A percentile compares a stretch with the other conserved stretches of the same genome.
phyloP scores from a whole-genome alignment of 495 filamentous ascomycete genomes.

The Aspergillus coremiiformis region DNA sequence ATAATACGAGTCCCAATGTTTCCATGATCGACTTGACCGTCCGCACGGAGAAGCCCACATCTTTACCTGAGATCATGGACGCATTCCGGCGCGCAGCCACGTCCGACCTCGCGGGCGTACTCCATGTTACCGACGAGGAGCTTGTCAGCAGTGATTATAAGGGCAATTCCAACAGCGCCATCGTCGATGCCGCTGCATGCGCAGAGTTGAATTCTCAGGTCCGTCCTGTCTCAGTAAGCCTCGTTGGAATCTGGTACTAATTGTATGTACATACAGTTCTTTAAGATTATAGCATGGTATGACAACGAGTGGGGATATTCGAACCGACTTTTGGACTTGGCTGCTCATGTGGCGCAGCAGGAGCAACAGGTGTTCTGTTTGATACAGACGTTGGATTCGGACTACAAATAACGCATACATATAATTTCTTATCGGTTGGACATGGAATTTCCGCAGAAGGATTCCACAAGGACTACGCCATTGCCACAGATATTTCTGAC shows the following conservation, averaged over 20 bases:
- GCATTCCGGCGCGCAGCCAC: slow-evolving; percentile 27
- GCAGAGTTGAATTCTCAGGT: slow-evolving; percentile 28
- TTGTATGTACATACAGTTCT: too few relatives aligned
- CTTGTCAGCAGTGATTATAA: slow-evolving; percentile 31
- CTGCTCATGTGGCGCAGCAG: slow-evolving; percentile 4
- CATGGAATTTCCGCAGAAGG: too few relatives aligned
- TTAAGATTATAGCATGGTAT: slow-evolving; percentile 36
- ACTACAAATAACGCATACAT: too few relatives aligned
- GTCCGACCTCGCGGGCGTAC: slow-evolving; percentile 22
- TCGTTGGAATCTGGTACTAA: too few relatives aligned
- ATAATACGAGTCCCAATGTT: slow-evolving; percentile 24
- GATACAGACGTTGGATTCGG: too few relatives aligned
- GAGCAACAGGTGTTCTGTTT: too few relatives aligned
- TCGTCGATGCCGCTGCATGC: slow-evolving; percentile 27
- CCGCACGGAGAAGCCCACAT: slow-evolving; percentile 27
- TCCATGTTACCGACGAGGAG: slow-evolving; percentile 26
- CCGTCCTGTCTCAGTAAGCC: background rate
- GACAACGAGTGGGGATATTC: slow-evolving; percentile 36
- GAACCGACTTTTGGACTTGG: slow-evolving; percentile 28
- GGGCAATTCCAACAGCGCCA: slow-evolving; percentile 24
- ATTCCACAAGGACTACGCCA: too few relatives aligned
- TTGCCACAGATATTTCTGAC: too few relatives aligned
- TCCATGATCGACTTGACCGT: slow-evolving; percentile 34
- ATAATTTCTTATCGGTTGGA: too few relatives aligned
- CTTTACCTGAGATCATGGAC: slow-evolving; percentile 24